A percentile compares a stretch with the other conserved stretches of the same genome.
Evolutionary conservation across 116 monocot species (phyloP).

Genomic region (Iris pallida): DNA sequence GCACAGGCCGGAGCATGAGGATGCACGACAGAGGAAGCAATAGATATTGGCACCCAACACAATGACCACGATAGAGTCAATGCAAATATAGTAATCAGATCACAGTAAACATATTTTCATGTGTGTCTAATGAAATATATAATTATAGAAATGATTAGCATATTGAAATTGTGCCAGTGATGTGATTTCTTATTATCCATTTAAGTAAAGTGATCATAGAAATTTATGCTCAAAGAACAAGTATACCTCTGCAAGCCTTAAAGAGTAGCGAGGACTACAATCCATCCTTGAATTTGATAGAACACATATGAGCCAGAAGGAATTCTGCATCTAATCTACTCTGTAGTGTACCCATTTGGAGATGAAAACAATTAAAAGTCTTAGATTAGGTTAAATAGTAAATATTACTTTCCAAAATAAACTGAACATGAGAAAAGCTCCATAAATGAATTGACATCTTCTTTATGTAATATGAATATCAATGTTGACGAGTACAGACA

Average conservation of each 20-base stretch:
- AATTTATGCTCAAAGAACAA: neutral
- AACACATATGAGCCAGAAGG: constrained; percentile 98
- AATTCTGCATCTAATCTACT: constrained; percentile 98
- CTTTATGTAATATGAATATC: too few relatives aligned
- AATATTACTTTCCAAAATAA: neutral
- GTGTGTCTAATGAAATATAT: too few relatives aligned
- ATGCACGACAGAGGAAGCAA: too few relatives aligned
- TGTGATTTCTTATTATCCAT: too few relatives aligned
- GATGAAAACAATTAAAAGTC: constrained; percentile 32
- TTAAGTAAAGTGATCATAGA: too few relatives aligned
- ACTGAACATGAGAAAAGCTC: too few relatives aligned
- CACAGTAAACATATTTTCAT: neutral
- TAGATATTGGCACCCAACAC: too few relatives aligned
- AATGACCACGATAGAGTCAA: too few relatives aligned
- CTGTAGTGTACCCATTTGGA: constrained; percentile 93
- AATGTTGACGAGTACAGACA: too few relatives aligned
- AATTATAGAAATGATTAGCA: neutral
- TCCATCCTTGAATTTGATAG: constrained; percentile 99
- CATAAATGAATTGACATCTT: neutral
- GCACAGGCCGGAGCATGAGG: too few relatives aligned
- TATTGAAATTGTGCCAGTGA: neutral
- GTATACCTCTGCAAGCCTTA: constrained; percentile 86
- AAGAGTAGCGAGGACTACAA: constrained; percentile 94
- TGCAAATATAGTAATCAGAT: too few relatives aligned
- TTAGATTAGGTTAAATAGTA: neutral